A percentile compares a stretch with the other conserved stretches of the same genome.
Evolutionary conservation across 2,329 filamentous ascomycete genomes (phyloP).

Genomic region (Cytospora piceicola): DNA sequence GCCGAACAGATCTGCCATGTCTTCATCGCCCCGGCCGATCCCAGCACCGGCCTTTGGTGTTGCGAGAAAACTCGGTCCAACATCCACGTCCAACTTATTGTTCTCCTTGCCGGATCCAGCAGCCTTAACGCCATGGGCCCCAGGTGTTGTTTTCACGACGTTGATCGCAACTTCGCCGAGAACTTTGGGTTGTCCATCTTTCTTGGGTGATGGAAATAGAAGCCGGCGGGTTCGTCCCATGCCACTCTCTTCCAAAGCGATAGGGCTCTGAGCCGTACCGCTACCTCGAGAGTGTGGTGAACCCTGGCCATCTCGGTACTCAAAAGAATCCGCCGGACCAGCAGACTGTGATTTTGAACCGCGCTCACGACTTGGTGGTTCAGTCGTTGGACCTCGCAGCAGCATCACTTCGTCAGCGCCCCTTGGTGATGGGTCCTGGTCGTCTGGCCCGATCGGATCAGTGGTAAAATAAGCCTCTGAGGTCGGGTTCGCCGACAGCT

Average conservation of each 20-base stretch:
- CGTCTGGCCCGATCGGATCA: constrained; percentile 54
- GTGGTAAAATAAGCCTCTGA: constrained; percentile 60
- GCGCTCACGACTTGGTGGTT: constrained; percentile 31
- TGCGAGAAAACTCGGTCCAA: constrained; percentile 29
- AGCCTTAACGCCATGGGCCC: constrained; percentile 44
- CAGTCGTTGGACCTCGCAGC: constrained; percentile 30
- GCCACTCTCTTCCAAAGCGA: constrained; percentile 55
- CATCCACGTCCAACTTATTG: constrained; percentile 11
- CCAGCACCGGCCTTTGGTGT: constrained; percentile 40
- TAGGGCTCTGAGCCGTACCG: constrained; percentile 61
- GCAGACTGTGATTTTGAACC: constrained; percentile 36
- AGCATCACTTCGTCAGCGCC: constrained; percentile 32
- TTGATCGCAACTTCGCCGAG: constrained; percentile 63
- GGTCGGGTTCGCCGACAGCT: constrained; percentile 48
- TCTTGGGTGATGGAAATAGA: constrained; percentile 77
- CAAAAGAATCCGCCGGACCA: constrained; percentile 12
- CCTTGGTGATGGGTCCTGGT: constrained; percentile 38
- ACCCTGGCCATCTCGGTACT: constrained; percentile 41
- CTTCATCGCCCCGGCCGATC: constrained; percentile 39
- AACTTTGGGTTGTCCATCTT: constrained; percentile 64
- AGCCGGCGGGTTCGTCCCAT: constrained; percentile 67
- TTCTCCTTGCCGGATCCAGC: constrained; percentile 50
- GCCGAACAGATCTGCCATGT: constrained; percentile 66
- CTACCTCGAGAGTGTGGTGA: constrained; percentile 60
- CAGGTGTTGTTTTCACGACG: constrained; percentile 49